These are phyloP conservation scores for maize (Zea mays) DNA, from an alignment of 176 grass and related monocot genomes.

Conservation along the genomic window DNA sequence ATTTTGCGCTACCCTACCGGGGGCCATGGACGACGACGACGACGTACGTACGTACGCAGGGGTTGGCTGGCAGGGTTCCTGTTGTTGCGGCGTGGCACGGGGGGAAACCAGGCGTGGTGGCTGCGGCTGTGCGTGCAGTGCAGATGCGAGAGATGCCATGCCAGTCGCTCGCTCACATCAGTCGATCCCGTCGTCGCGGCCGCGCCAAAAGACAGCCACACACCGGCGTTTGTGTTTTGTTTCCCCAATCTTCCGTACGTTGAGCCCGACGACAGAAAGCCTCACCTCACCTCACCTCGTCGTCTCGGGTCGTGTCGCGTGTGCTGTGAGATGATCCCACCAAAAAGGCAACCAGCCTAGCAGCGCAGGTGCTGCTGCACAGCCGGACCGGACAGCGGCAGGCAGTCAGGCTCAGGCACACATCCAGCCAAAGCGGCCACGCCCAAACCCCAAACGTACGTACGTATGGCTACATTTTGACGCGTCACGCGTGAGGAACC, in stretches of 20 bases:
- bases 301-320: background rate
- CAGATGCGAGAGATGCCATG: background rate
- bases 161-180: background rate
- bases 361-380: too few species aligned
- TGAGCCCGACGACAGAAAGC: background rate
- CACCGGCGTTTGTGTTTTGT: background rate
- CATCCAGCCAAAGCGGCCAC: too few species aligned
- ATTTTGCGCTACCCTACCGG: too few species aligned
- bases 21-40: too few species aligned
- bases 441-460: too few species aligned
- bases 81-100: background rate
- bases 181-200: background rate
- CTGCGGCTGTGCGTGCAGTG: background rate
- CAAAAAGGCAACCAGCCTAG: background rate
- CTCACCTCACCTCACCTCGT: background rate
- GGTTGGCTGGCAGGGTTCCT: too few species aligned
- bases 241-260: background rate
- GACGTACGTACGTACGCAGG: too few species aligned
- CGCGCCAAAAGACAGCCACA: background rate
- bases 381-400: too few species aligned
- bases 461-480: too few species aligned
- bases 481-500: too few species aligned
- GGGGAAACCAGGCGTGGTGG: conserved; percentile 6
- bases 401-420: too few species aligned
- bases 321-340: background rate